Base-by-base conservation (phyloP, 2,329 filamentous ascomycete species). In the Fusarium robinianum region DNA sequence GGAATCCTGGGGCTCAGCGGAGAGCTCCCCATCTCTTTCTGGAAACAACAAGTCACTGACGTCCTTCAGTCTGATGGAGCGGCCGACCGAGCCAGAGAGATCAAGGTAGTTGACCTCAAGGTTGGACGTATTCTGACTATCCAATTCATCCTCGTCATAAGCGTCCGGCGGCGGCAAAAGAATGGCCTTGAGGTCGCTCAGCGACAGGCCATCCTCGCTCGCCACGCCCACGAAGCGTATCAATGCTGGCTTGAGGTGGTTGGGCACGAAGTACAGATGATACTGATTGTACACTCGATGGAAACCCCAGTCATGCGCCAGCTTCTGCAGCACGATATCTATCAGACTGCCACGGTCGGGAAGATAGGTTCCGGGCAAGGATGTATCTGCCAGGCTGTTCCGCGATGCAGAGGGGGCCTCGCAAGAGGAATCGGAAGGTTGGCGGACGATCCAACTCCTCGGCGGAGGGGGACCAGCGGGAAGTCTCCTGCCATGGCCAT, bases 391-490 rank as follows among this genome's bases (percentile, higher is more conserved):
- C 31, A 58, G 35, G 16, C 52, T 46, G 16, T 43, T 43, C 47
- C 53, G 55, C 24, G 45, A 59, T 22, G 47, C 46, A n/a, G 46
- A 31, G 30, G 41, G 44, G 48, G 40, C 49, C 34, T 45, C 43
- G 45, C 16, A 32, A 39, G 37, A 25, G 25, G 49, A 48, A 35
- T 55, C 47, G 27, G 41, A 45, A 30, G 44, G 35, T 23, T 46
- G 47, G 73, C 62, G 41, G 33, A 51, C 51, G 10, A 65, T 44
- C 81, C 81, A 85, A 58, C 79, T 83, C 24, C 72, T 71, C 3
- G 81, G 81, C 15, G 81, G 75, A 17, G 80, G 74, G 15, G 81
- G 81, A 0, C 81, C 81, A 2, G 81, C 72, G 8, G 81, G 80
- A 14, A 75, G 64, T 41, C 78, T 72, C 42, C 75, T 70, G 12